Evolutionary conservation across 805 yeast species (phyloP).

Genomic region (Saturnispora bothae): DNA sequence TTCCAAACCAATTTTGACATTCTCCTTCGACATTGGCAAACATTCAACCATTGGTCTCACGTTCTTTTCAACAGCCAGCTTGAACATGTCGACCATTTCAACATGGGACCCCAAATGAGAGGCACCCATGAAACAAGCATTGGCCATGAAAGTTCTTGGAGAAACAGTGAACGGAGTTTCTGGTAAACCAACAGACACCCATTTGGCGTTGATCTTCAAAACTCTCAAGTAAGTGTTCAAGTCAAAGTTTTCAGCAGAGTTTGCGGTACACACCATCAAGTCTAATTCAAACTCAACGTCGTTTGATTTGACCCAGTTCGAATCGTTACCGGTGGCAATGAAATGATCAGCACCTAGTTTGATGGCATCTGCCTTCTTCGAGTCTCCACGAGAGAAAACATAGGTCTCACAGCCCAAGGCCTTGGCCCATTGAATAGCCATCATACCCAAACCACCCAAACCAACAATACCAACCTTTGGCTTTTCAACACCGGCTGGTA

Average conservation of each 20-base stretch:
- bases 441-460: slow-evolving; percentile 60
- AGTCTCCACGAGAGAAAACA: slow-evolving; percentile 42
- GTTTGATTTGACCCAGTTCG: slow-evolving; percentile 23
- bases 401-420: slow-evolving; percentile 56
- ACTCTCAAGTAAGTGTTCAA: slow-evolving; percentile 36
- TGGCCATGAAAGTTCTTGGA: slow-evolving; percentile 32
- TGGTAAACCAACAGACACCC: slow-evolving; percentile 63
- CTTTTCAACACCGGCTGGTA: slow-evolving; percentile 20
- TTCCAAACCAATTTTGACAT: slow-evolving; percentile 44
- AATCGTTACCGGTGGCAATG: slow-evolving; percentile 36
- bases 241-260: slow-evolving; percentile 39
- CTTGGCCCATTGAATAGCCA: slow-evolving; percentile 48
- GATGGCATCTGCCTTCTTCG: slow-evolving; percentile 41
- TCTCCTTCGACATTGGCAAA: slow-evolving; percentile 41
- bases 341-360: slow-evolving; percentile 47
- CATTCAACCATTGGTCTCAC: slow-evolving; percentile 57
- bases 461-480: slow-evolving; percentile 50
- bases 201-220: slow-evolving; percentile 48
- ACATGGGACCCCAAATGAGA: slow-evolving; percentile 51
- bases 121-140: slow-evolving; percentile 44
- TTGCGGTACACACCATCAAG: slow-evolving; percentile 43
- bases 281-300: slow-evolving; percentile 30
- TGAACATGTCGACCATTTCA: slow-evolving; percentile 58
- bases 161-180: slow-evolving; percentile 33
- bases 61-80: slow-evolving; percentile 48